A percentile compares a stretch with the other conserved stretches of the same genome.
Evolutionary conservation across 768 basidiomycete genomes (phyloP).

Genomic region (Cystofilobasidium capitatum): DNA sequence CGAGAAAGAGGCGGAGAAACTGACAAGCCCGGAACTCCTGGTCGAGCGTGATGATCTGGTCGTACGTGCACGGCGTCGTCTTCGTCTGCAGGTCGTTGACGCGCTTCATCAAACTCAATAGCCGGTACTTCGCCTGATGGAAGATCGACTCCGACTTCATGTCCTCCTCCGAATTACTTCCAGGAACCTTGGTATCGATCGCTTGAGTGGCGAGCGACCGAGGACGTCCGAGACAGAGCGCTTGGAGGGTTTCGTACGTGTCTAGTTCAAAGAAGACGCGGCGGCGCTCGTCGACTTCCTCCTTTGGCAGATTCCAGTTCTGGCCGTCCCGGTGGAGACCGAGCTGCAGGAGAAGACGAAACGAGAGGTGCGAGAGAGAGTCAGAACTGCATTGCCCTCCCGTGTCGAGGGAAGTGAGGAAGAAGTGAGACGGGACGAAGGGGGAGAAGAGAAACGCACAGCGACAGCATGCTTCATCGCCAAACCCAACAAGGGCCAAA

Average conservation of each 20-base stretch:
- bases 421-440: background rate
- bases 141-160: background rate
- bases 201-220: background rate
- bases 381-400: background rate
- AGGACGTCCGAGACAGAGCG: background rate
- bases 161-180: conserved; percentile 8
- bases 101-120: conserved; percentile 11
- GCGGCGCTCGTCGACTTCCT: conserved; percentile 22
- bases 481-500: conserved; percentile 6
- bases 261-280: conserved; percentile 14
- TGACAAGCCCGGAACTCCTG: conserved; percentile 8
- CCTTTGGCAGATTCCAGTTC: conserved; percentile 19
- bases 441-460: background rate
- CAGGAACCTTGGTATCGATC: conserved; percentile 5
- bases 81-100: conserved; percentile 18
- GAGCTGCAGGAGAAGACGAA: background rate
- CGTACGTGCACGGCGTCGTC: conserved; percentile 12
- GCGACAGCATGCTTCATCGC: conserved; percentile 14
- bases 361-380: background rate
- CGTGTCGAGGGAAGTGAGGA: too few species aligned
- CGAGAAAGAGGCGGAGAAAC: background rate
- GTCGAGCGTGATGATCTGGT: conserved; percentile 10
- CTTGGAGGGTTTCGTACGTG: background rate
- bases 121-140: conserved; percentile 8
- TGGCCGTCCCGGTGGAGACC: conserved; percentile 23